phyloP scores from a whole-genome alignment of 169 alveolate genomes.

The Eimeria praecox region DNA sequence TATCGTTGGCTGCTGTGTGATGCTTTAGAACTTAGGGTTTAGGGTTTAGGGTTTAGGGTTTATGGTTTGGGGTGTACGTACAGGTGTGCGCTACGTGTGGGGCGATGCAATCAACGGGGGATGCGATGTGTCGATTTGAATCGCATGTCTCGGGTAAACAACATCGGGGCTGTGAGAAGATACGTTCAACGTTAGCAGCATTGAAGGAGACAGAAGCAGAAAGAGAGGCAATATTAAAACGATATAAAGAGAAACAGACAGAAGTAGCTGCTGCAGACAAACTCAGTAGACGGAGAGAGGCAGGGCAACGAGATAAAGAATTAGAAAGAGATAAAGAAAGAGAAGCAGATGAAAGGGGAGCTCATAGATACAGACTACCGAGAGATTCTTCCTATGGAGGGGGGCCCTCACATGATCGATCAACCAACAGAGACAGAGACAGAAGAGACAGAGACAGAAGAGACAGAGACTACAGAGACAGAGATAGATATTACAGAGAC shows the following conservation, averaged over 20 bases:
- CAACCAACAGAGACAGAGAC: conserved; percentile 34
- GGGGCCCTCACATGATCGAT: conserved; percentile 22
- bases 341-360: conserved; percentile 27
- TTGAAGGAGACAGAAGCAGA: conserved; percentile 64
- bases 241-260: not conserved
- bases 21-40: not conserved
- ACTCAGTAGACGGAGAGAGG: not conserved
- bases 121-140: conserved; percentile 84
- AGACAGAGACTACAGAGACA: not conserved
- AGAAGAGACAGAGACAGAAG: not conserved
- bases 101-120: conserved; percentile 87
- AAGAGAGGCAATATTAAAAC: conserved; percentile 14
- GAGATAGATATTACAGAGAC: conserved; percentile 51
- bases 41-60: not conserved
- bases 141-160: conserved; percentile 87
- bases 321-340: conserved; percentile 34
- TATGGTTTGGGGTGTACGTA: conserved; percentile 27
- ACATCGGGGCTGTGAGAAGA: conserved; percentile 85
- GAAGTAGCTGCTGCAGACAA: conserved; percentile 54
- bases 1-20: not conserved
- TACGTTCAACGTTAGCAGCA: conserved; percentile 57
- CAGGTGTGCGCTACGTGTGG: conserved; percentile 89
- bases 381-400: not conserved
- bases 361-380: not conserved
- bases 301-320: conserved; percentile 8